Base-by-base conservation (phyloP, 2,329 filamentous ascomycete species). In the Arthroderma sp. region DNA sequence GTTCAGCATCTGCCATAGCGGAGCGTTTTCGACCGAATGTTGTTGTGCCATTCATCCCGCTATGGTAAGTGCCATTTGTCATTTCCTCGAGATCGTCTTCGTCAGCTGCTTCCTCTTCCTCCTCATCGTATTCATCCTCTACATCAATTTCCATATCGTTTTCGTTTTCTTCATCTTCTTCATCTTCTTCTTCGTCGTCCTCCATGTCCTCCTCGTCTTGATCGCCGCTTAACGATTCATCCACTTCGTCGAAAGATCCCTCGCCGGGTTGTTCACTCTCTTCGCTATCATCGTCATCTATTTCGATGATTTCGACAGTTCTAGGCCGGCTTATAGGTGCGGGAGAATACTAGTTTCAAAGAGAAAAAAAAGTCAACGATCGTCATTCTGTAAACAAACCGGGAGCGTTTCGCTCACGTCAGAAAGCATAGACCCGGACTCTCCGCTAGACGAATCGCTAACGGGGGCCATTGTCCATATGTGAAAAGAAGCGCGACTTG, bases 241-340 rank as follows among this genome's bases (percentile, higher is more conserved):
- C 55, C n/a, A 56, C 52, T 42, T 54, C 53, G 7, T 55, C 50
- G 6, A 49, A 48, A 6, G 50, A 52, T n/a, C 45, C 44, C 32
- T 36, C 32, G 9, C 11, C 32, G 11, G 11, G 8, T 34, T 9
- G 8, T 34, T 34, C 8, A 27, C 37, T 30, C 27, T 29, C 41
- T 15, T 37, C 41, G 29, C 37, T 34, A 4, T 36, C 44, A 33
- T 59, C 58, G 29, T 64, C 60, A 36, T 63, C 60, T 37, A 67
- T 64, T 44, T 59, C 63, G 50, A 67, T 65, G 27, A 66, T 51
- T 47, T 65, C 64, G 3, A 58, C 52, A 40, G 58, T 53, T 44
- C 60, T 49, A 43, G 50, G 53, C 44, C 38, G 47, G 42, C 28
- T 49, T 50, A 38, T 43, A 31, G 44, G 47, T 44, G 42, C 37